Conservation (phyloP, 139 green algal species). For the Chlamydomonas sphaeroides region DNA sequence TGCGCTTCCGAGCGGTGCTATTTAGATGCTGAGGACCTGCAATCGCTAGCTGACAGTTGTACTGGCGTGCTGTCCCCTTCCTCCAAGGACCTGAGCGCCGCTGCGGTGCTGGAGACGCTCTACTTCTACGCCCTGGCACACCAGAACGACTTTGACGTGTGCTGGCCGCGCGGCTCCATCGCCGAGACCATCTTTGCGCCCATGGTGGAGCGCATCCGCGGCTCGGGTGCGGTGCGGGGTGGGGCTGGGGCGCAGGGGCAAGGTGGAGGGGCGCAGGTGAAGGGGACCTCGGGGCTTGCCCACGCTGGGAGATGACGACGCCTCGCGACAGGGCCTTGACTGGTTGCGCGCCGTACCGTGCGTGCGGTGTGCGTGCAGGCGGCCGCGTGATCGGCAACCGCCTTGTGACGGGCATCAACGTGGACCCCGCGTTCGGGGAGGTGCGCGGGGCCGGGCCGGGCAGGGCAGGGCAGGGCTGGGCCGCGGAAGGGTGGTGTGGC, state of each 20-base stretch:
- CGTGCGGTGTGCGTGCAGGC: neutral
- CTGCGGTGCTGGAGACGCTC: constrained; percentile 79
- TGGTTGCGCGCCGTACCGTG: too few species aligned
- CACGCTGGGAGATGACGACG: too few species aligned
- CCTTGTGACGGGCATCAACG: constrained; percentile 72
- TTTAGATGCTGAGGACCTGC: too few species aligned
- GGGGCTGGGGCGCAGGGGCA: neutral
- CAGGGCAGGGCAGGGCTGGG: too few species aligned
- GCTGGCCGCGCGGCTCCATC: constrained; percentile 58
- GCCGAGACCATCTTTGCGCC: constrained; percentile 84
- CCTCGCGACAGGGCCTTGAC: too few species aligned
- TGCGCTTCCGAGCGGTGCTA: too few species aligned
- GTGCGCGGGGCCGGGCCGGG: too few species aligned
- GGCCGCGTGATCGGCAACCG: constrained; percentile 55
- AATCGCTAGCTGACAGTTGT: too few species aligned
- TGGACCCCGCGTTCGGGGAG: constrained; percentile 40
- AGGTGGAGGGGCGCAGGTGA: neutral
- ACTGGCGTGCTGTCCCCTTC: neutral
- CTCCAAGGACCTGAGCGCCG: constrained; percentile 58
- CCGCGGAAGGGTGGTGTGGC: too few species aligned
- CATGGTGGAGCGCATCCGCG: constrained; percentile 70
- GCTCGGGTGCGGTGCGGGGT: constrained; percentile 17
- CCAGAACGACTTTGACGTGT: constrained; percentile 61
- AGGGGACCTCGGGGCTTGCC: neutral
- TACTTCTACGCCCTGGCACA: constrained; percentile 85